Conservation (phyloP, 805 yeast species). For the Jamesozyma spencerorum region DNA sequence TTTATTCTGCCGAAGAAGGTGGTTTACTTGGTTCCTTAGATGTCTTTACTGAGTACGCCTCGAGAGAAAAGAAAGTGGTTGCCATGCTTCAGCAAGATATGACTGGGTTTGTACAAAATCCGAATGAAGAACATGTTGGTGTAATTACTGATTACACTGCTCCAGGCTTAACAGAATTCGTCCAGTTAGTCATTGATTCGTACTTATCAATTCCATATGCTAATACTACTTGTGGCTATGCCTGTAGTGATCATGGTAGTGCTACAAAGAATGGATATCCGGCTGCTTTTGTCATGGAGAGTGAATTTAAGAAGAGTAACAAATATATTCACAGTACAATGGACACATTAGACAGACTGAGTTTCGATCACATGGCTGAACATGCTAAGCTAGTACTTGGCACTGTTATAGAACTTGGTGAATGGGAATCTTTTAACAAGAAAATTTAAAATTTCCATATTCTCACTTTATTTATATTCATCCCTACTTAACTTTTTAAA, state of each 20-base stretch:
- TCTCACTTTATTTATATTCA: too few species aligned
- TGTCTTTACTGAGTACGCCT: constrained; percentile 48
- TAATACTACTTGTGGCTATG: constrained; percentile 80
- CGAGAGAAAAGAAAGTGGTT: constrained; percentile 42
- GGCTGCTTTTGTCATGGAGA: constrained; percentile 71
- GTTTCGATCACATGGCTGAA: constrained; percentile 69
- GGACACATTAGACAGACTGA: constrained; percentile 76
- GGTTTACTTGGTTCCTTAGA: constrained; percentile 83
- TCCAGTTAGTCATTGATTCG: constrained; percentile 49
- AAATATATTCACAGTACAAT: constrained; percentile 65
- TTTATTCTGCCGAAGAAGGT: constrained; percentile 92
- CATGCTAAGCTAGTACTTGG: constrained; percentile 73
- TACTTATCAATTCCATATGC: constrained; percentile 63
- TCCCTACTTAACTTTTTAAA: neutral
- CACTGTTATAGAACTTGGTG: constrained; percentile 57
- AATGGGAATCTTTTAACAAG: constrained; percentile 15
- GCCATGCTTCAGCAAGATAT: constrained; percentile 93
- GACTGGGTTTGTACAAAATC: constrained; percentile 66
- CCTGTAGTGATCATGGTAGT: constrained; percentile 89
- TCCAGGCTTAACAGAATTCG: constrained; percentile 44
- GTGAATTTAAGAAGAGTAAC: constrained; percentile 53
- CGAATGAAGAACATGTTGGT: constrained; percentile 61
- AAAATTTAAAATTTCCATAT: too few species aligned
- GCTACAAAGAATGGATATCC: constrained; percentile 81
- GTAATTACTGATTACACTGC: constrained; percentile 65